These are phyloP conservation scores for Choiromyces venosus DNA, from an alignment of 495 filamentous ascomycete genomes.

Conservation along the genomic window DNA sequence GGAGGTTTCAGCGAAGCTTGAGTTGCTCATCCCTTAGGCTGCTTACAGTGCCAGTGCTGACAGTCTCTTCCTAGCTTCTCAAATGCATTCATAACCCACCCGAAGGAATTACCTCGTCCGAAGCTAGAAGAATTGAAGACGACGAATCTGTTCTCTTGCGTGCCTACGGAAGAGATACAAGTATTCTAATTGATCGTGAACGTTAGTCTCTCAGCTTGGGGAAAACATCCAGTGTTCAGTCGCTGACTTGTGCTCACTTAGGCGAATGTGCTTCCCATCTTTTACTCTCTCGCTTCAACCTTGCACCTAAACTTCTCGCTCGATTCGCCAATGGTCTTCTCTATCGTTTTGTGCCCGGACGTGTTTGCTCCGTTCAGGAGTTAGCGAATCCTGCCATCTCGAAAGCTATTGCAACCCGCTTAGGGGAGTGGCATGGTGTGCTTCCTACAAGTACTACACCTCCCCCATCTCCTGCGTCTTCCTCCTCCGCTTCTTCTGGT, in stretches of 20 bases:
- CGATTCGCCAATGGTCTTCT: constrained; percentile 95
- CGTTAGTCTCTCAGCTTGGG: constrained; percentile 53
- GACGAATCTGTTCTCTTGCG: constrained; percentile 82
- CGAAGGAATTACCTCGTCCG: constrained; percentile 50
- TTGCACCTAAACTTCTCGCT: constrained; percentile 81
- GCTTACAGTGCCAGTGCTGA: constrained; percentile 30
- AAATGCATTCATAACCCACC: constrained; percentile 80
- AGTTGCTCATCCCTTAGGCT: not conserved
- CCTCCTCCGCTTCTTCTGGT: constrained; percentile 23
- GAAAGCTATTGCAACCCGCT: constrained; percentile 70
- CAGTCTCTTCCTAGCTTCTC: constrained; percentile 52
- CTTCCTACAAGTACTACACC: constrained; percentile 50
- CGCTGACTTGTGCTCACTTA: constrained; percentile 40
- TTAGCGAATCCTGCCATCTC: constrained; percentile 65
- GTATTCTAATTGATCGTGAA: constrained; percentile 93
- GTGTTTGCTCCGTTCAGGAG: constrained; percentile 71
- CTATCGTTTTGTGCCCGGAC: constrained; percentile 82
- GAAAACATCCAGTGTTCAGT: not conserved
- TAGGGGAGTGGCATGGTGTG: constrained; percentile 89
- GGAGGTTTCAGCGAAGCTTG: not conserved
- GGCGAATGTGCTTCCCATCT: constrained; percentile 65
- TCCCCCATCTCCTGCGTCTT: constrained; percentile 24
- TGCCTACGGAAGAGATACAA: constrained; percentile 90
- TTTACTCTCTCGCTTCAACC: constrained; percentile 64
- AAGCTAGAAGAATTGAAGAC: constrained; percentile 51